These are phyloP conservation scores for Arthroderma sp. DNA, from an alignment of 2,329 filamentous ascomycete species.

Conservation along the genomic window DNA sequence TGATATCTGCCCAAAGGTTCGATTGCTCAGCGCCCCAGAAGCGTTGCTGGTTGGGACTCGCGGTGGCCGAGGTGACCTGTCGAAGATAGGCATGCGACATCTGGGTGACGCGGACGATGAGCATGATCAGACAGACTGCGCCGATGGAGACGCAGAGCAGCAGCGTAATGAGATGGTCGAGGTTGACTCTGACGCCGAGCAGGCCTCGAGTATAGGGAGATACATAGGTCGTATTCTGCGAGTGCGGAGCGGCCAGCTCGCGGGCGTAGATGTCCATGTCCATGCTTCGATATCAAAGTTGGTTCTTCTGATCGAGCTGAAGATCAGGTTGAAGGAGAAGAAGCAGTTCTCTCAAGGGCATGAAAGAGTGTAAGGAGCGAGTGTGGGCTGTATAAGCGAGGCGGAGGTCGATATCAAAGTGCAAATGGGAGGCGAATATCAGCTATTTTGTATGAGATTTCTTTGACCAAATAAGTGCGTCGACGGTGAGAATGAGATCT, in stretches of 20 bases:
- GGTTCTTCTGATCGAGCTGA: no score
- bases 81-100: conserved; percentile 36
- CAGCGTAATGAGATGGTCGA: conserved; percentile 30
- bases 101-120: conserved; percentile 32
- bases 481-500: neutral
- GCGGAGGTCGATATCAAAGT: neutral
- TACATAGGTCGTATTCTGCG: conserved; percentile 29
- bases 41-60: conserved; percentile 29
- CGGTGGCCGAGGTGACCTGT: conserved; percentile 30
- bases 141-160: conserved; percentile 30
- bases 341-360: no score
- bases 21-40: conserved; percentile 37
- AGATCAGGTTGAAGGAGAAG: no score
- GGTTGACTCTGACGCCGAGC: conserved; percentile 29
- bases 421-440: neutral
- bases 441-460: neutral
- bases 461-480: neutral
- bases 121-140: conserved; percentile 26
- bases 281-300: neutral
- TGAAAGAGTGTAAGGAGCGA: no score
- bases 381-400: neutral
- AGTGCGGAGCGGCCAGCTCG: neutral
- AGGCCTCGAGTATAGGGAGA: conserved; percentile 32
- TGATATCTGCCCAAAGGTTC: conserved; percentile 32
- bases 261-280: conserved; percentile 2